These are phyloP conservation scores for Rutstroemia sydowiana DNA, from an alignment of 2,329 filamentous ascomycete species.

Conservation along the genomic window DNA sequence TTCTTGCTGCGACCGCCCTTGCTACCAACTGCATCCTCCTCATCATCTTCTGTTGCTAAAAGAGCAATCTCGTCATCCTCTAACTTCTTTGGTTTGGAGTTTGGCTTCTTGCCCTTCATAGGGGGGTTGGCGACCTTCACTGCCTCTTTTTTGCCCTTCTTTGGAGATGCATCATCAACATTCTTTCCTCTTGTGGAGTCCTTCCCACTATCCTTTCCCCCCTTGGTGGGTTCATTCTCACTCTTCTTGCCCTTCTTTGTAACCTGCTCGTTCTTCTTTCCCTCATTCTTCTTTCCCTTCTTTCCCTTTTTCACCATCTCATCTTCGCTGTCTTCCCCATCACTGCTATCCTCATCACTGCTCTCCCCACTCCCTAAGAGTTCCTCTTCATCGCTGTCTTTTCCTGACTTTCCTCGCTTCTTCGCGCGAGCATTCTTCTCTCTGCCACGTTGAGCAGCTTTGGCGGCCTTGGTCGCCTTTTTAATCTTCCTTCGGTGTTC, in stretches of 20 bases:
- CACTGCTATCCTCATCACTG: background rate
- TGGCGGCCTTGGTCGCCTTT: background rate
- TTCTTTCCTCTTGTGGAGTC: background rate
- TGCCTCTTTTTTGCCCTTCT: background rate
- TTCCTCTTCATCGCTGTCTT: background rate
- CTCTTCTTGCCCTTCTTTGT: background rate
- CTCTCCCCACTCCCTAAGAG: background rate
- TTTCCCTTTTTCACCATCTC: background rate
- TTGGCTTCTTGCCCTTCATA: background rate
- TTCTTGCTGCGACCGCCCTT: background rate
- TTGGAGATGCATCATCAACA: background rate
- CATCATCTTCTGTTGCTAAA: background rate
- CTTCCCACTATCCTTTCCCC: background rate
- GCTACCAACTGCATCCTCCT: background rate
- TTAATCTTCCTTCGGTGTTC: background rate
- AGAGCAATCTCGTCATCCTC: constrained; percentile 1
- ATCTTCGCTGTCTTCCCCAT: background rate
- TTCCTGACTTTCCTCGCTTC: background rate
- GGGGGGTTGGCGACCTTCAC: background rate
- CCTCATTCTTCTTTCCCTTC: background rate
- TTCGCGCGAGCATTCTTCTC: background rate
- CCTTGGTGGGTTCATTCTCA: background rate
- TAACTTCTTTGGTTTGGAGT: background rate
- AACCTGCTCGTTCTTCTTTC: background rate
- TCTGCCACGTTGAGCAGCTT: background rate